phyloP scores from a whole-genome alignment of 768 basidiomycete genomes.

The Panaeolus papilionaceus region DNA sequence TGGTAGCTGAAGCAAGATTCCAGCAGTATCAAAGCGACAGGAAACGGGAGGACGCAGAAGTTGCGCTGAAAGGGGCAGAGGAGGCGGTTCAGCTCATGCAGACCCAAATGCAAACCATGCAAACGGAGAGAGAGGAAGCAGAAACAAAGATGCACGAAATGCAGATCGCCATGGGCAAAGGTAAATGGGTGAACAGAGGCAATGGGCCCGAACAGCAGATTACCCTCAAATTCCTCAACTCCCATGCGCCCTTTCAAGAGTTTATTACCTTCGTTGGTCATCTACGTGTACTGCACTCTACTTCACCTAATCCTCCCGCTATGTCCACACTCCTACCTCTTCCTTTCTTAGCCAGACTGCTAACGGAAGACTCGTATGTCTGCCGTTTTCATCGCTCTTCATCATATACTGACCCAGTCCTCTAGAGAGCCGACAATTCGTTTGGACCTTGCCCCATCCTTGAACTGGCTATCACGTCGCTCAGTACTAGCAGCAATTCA shows the following conservation, averaged over 20 bases:
- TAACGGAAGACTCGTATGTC: constrained; percentile 86
- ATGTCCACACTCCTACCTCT: constrained; percentile 78
- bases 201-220: constrained; percentile 23
- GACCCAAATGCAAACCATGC: constrained; percentile 78
- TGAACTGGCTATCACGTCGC: constrained; percentile 93
- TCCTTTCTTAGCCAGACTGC: constrained; percentile 78
- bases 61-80: constrained; percentile 81
- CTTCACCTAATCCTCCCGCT: constrained; percentile 64
- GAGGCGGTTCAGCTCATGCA: constrained; percentile 88
- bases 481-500: constrained; percentile 87
- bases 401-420: constrained; percentile 18
- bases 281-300: constrained; percentile 70
- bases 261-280: constrained; percentile 81
- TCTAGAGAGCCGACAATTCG: constrained; percentile 88
- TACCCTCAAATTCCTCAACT: constrained; percentile 57
- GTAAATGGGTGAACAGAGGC: constrained; percentile 65
- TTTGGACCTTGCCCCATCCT: constrained; percentile 90
- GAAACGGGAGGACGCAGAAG: constrained; percentile 79
- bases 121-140: constrained; percentile 67
- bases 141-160: constrained; percentile 60
- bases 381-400: constrained; percentile 15
- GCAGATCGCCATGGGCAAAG: constrained; percentile 63
- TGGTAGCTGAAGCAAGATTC: constrained; percentile 95
- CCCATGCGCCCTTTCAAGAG: constrained; percentile 81
- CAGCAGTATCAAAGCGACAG: constrained; percentile 69